Base-by-base conservation (phyloP, 192 early-diverging fungal species). In the Podila epicladia region DNA sequence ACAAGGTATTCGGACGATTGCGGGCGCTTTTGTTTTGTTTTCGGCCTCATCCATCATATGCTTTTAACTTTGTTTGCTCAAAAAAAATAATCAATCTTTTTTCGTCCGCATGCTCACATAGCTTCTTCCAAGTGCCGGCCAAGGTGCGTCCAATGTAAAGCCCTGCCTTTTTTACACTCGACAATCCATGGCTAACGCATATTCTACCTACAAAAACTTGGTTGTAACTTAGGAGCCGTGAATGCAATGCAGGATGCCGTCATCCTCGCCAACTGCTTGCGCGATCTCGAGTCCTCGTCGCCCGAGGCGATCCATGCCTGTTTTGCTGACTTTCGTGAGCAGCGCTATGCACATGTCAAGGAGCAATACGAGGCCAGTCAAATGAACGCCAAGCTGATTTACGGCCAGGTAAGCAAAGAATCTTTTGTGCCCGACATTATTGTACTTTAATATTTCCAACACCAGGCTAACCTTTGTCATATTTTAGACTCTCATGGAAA, bases 231-330 rank as follows among this genome's bases (percentile, higher is more conserved):
- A 45, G 41, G 41, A 15, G 41, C 41, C 41, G 41, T 45, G 41
- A 45, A 45, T 45, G 73, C 73, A 1, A 64, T 75, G 73, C 73
- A 75, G 50, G 73, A 76, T 65, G 67, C 74, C 0, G 74, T 76
- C 1, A 45, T 76, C 12, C 17, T 76, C 9, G 74, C 74, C 63
- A 76, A 70, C 48, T 76, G 74, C 35, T 17, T 70, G 22, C 65
- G 65, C 28, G 74, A 70, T 2, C 53, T 70, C 22, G 58, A 45
- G 17, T 69, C 67, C 2, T 12, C n/a, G 8, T 64, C 67, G 19
- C 55, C 62, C 20, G 50, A 62, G 28, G 13, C 45, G 0, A 75
- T 75, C 41, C 28, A 22, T 1, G 53, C 59, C 2, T 66, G 66
- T 13, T 45, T 75, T 11, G 26, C 68, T 2, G 73, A 75, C 31